Conservation (phyloP, 805 yeast species). For the Torulaspora delbrueckii region DNA sequence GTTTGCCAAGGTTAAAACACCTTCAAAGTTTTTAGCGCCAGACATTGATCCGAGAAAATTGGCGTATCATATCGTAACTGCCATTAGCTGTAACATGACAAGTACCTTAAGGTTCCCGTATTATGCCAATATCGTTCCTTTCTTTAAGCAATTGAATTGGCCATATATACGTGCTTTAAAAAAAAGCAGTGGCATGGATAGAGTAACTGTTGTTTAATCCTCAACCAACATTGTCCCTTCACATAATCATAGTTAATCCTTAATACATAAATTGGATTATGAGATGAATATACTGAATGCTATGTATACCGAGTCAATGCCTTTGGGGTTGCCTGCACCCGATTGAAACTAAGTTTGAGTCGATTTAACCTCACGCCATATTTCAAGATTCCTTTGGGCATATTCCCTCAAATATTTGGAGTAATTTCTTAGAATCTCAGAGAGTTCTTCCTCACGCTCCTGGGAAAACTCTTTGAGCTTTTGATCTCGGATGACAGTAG, state of each 20-base stretch:
- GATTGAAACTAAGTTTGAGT: constrained; percentile 2
- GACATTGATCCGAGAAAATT: constrained; percentile 64
- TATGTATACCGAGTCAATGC: neutral
- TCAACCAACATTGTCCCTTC: neutral
- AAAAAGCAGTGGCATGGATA: constrained; percentile 58
- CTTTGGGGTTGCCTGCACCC: neutral
- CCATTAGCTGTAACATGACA: constrained; percentile 55
- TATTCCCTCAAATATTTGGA: constrained; percentile 29
- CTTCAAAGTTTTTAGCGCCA: constrained; percentile 75
- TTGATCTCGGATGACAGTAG: constrained; percentile 29
- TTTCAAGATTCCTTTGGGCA: constrained; percentile 28
- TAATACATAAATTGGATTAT: neutral
- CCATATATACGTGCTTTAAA: constrained; percentile 43
- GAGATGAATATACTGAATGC: neutral
- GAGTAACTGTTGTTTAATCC: constrained; percentile 23
- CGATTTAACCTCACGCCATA: constrained; percentile 29
- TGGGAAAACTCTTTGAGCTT: constrained; percentile 31
- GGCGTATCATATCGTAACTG: constrained; percentile 52
- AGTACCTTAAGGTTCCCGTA: constrained; percentile 72
- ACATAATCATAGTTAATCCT: constrained; percentile 1
- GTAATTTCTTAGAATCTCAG: constrained; percentile 24
- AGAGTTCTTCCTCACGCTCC: constrained; percentile 24
- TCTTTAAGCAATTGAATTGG: constrained; percentile 69
- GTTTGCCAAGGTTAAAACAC: constrained; percentile 72
- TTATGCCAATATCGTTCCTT: constrained; percentile 70